A percentile compares a stretch with the other conserved stretches of the same genome.
These are phyloP conservation scores for Phaeoacremonium minimum DNA, from an alignment of 2,329 filamentous ascomycete species.

Conservation along the genomic window DNA sequence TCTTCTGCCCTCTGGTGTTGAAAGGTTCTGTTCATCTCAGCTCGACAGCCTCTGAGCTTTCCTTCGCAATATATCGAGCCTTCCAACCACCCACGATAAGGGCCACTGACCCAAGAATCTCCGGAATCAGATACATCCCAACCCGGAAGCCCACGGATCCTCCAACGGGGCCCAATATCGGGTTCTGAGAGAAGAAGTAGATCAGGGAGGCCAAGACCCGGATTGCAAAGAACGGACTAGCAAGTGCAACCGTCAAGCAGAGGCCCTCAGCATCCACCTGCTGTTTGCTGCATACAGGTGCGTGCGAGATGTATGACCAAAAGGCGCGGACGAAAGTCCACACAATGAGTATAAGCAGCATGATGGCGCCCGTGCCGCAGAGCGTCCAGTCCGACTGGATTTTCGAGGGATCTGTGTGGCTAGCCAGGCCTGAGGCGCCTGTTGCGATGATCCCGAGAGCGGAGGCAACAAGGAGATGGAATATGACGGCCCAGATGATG, in stretches of 20 bases:
- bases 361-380: constrained; percentile 15
- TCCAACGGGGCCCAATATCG: constrained; percentile 13
- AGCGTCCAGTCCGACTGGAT: constrained; percentile 5
- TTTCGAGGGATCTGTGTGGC: constrained; percentile 7
- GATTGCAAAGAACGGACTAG: constrained; percentile 16
- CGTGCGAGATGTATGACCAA: constrained; percentile 2
- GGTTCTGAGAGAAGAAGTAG: constrained; percentile 15
- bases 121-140: constrained; percentile 16
- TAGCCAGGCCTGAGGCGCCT: constrained; percentile 13
- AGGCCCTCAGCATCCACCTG: constrained; percentile 1
- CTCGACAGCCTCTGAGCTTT: background rate
- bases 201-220: constrained; percentile 15
- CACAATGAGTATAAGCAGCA: constrained; percentile 16
- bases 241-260: constrained; percentile 14
- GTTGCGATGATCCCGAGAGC: constrained; percentile 17
- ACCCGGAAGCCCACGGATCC: constrained; percentile 14
- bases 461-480: constrained; percentile 16
- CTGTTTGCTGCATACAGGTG: background rate
- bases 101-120: constrained; percentile 9
- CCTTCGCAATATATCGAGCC: constrained; percentile 1
- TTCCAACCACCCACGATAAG: constrained; percentile 2
- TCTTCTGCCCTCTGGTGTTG: too few relatives aligned
- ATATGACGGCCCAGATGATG: constrained; percentile 10
- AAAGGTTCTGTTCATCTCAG: too few relatives aligned
- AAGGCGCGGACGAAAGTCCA: too few relatives aligned